Evolutionary conservation across 495 filamentous ascomycete species (phyloP).

Genomic region (Rhizodiscina lignyota): DNA sequence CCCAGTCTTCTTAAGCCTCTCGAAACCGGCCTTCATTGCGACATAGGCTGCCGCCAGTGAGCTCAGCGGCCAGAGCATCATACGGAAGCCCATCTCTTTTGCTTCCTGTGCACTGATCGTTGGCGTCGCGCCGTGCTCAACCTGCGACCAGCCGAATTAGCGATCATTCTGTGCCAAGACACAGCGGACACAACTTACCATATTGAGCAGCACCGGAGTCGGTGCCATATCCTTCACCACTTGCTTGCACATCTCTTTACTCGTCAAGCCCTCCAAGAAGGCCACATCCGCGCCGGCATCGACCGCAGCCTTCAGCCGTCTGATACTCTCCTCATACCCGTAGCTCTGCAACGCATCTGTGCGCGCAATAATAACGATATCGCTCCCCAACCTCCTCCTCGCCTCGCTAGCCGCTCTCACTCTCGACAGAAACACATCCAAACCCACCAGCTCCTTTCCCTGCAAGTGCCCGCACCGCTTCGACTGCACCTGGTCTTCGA

Average conservation of each 20-base stretch:
- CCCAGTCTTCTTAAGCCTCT: conserved; percentile 2
- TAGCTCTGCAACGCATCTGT: conserved; percentile 14
- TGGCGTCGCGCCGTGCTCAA: conserved; percentile 11
- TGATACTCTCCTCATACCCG: conserved; percentile 13
- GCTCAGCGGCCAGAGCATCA: conserved; percentile 9
- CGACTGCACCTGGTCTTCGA: conserved; percentile 17
- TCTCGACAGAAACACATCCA: conserved; percentile 9
- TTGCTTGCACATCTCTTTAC: conserved; percentile 7
- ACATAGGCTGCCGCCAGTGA: conserved; percentile 2
- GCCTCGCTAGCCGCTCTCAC: conserved; percentile 10
- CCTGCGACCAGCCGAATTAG: too few relatives aligned
- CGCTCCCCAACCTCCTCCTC: conserved; percentile 5
- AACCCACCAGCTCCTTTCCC: conserved; percentile 15
- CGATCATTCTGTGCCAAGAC: too few relatives aligned
- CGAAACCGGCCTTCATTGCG: conserved; percentile 1
- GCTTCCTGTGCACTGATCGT: conserved; percentile 9
- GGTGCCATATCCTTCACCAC: conserved; percentile 6
- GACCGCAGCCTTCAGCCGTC: conserved; percentile 9
- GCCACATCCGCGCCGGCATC: conserved; percentile 14
- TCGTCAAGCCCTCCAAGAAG: conserved; percentile 13
- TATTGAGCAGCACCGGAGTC: conserved; percentile 10
- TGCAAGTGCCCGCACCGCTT: conserved; percentile 20
- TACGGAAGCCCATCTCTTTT: conserved; percentile 11
- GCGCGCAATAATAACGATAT: conserved; percentile 18
- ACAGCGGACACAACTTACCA: too few relatives aligned